Conservation (phyloP, 1,139 yeast species). For the Yamadazyma atmosphaerica region DNA sequence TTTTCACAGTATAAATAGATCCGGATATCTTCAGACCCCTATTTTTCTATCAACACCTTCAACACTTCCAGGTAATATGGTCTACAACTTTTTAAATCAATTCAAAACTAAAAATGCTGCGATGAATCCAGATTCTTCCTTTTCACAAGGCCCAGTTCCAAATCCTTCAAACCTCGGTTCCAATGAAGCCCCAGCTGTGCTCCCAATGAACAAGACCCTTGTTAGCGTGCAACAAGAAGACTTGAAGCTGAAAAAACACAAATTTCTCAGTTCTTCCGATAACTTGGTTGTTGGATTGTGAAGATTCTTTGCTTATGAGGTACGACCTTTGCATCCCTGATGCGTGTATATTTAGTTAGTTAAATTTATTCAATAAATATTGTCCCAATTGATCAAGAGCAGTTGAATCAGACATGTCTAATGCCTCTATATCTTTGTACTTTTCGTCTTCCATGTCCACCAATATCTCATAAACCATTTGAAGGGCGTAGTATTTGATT, state of each 20-base stretch:
- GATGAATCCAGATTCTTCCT: neutral
- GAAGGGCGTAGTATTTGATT: slow-evolving; percentile 27
- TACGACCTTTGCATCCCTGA: too few relatives aligned
- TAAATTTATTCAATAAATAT: slow-evolving; percentile 7
- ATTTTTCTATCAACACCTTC: too few relatives aligned
- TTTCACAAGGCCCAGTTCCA: neutral
- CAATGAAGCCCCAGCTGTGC: neutral
- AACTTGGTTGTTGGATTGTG: slow-evolving; percentile 30
- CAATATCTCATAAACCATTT: slow-evolving; percentile 11
- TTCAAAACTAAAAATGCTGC: slow-evolving; percentile 4
- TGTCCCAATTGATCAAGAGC: slow-evolving; percentile 1
- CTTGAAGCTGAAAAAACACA: slow-evolving; percentile 9
- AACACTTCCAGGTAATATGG: too few relatives aligned
- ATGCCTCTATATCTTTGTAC: slow-evolving; percentile 6
- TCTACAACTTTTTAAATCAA: slow-evolving; percentile 13
- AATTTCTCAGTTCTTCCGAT: slow-evolving; percentile 24
- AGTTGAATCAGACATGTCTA: slow-evolving; percentile 5
- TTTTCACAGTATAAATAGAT: too few relatives aligned
- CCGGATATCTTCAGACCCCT: too few relatives aligned
- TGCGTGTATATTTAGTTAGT: neutral
- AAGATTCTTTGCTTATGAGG: too few relatives aligned
- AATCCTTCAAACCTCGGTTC: neutral
- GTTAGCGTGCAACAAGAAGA: slow-evolving; percentile 14
- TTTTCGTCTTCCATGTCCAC: slow-evolving; percentile 7
- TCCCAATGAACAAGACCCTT: slow-evolving; percentile 12